A percentile compares a stretch with the other conserved stretches of the same genome.
phyloP scores from a whole-genome alignment of 208 protist genomes.

The Trypanosoma vivax region DNA sequence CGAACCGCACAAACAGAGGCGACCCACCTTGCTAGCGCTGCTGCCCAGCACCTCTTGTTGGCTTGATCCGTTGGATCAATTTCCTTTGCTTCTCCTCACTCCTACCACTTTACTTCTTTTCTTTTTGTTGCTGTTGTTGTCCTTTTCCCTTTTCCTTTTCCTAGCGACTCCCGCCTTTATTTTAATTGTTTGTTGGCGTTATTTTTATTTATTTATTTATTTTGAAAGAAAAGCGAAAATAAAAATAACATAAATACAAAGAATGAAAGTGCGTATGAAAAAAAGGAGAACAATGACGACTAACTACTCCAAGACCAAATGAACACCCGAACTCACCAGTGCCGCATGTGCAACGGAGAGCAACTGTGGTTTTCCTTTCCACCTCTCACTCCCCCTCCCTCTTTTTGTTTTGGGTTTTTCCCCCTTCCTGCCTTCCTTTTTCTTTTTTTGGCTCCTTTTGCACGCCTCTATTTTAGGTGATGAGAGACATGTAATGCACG shows the following conservation, averaged over 20 bases:
- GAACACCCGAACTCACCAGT: no score
- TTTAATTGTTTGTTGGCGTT: no score
- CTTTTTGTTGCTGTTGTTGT: not conserved
- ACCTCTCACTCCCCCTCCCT: constrained; percentile 5
- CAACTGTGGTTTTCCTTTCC: constrained; percentile 1
- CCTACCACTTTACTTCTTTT: not conserved
- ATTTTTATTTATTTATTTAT: not conserved
- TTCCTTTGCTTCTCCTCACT: not conserved
- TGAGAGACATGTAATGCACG: not conserved
- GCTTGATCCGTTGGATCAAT: not conserved
- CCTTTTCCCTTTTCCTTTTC: not conserved
- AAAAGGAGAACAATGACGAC: no score
- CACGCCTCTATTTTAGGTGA: not conserved
- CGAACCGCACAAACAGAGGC: no score
- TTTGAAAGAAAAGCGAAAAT: no score
- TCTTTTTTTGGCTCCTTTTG: constrained; percentile 5
- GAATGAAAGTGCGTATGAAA: no score
- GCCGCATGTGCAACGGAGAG: not conserved
- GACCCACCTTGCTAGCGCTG: no score
- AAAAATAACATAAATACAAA: no score
- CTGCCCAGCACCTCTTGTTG: not conserved
- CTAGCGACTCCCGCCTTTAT: no score
- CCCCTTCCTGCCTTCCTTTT: not conserved
- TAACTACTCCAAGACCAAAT: no score
- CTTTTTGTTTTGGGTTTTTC: constrained; percentile 10